These are phyloP conservation scores for Fusarium sp. DNA, from an alignment of 2,329 filamentous ascomycete species.

Conservation along the genomic window DNA sequence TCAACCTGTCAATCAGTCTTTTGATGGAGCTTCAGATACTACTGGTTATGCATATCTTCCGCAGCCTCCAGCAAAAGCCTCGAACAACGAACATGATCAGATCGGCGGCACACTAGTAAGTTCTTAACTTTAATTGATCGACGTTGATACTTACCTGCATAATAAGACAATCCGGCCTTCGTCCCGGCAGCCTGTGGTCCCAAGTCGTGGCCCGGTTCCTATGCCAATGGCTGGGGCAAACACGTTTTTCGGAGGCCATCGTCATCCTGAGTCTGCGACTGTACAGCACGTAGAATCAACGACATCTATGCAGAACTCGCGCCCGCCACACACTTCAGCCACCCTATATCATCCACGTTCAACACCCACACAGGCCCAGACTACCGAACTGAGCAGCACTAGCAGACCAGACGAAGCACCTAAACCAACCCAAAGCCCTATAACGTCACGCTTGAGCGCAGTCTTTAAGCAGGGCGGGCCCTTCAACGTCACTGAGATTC, in stretches of 20 bases:
- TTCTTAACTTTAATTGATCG: background rate
- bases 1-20: slow-evolving; percentile 17
- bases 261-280: background rate
- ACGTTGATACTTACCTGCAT: slow-evolving; percentile 15
- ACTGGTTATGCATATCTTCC: background rate
- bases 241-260: slow-evolving; percentile 53
- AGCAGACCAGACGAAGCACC: background rate
- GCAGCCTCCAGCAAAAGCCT: background rate
- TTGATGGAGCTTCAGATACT: slow-evolving; percentile 36
- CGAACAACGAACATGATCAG: background rate
- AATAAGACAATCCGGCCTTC: background rate
- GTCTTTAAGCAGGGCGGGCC: slow-evolving; percentile 35
- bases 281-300: background rate
- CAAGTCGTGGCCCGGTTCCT: slow-evolving; percentile 38
- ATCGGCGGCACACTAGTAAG: slow-evolving; percentile 13
- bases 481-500: slow-evolving; percentile 45
- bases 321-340: background rate
- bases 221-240: slow-evolving; percentile 55
- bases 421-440: background rate
- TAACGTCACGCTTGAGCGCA: background rate
- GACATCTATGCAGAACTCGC: background rate
- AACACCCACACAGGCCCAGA: background rate
- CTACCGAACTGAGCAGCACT: background rate
- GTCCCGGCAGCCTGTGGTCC: slow-evolving; percentile 10
- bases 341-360: background rate